These are phyloP conservation scores for Phytophthora crassamura DNA, from an alignment of 352 stramenopile genomes.

Conservation along the genomic window DNA sequence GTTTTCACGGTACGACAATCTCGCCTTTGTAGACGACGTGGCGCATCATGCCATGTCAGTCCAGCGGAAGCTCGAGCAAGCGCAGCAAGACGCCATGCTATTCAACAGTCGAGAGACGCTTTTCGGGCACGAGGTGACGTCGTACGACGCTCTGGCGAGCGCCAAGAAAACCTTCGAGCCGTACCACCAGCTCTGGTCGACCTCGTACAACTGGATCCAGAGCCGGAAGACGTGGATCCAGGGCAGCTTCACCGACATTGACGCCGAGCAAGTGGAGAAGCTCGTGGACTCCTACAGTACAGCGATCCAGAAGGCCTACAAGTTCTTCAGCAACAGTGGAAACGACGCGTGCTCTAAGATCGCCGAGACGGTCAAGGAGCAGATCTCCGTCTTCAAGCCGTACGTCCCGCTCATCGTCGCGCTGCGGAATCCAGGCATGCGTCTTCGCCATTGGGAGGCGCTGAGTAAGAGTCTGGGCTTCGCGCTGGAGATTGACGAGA, in stretches of 20 bases:
- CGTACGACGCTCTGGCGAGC: constrained; percentile 87
- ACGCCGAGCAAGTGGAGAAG: constrained; percentile 93
- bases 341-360: constrained; percentile 91
- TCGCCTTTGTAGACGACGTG: constrained; percentile 90
- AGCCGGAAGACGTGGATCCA: constrained; percentile 93
- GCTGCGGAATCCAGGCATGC: constrained; percentile 94
- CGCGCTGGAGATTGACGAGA: constrained; percentile 90
- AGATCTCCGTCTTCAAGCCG: constrained; percentile 94
- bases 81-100: constrained; percentile 88
- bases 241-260: constrained; percentile 90
- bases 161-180: constrained; percentile 95
- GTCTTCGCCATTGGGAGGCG: constrained; percentile 93
- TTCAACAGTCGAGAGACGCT: constrained; percentile 95
- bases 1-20: constrained; percentile 88
- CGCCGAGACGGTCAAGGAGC: constrained; percentile 90
- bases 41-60: constrained; percentile 87
- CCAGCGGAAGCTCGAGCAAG: constrained; percentile 89
- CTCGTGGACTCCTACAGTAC: constrained; percentile 85
- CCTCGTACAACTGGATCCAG: constrained; percentile 92
- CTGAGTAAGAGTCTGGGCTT: constrained; percentile 83
- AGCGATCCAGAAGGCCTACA: constrained; percentile 92
- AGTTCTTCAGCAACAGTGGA: constrained; percentile 92
- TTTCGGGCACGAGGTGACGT: constrained; percentile 90
- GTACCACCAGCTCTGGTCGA: constrained; percentile 94
- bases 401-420: constrained; percentile 93